Evolutionary conservation across 768 basidiomycete genomes (phyloP), one percentile per base, ranked within the genome.

Genomic region (Agaricus sinodeliciosus): DNA sequence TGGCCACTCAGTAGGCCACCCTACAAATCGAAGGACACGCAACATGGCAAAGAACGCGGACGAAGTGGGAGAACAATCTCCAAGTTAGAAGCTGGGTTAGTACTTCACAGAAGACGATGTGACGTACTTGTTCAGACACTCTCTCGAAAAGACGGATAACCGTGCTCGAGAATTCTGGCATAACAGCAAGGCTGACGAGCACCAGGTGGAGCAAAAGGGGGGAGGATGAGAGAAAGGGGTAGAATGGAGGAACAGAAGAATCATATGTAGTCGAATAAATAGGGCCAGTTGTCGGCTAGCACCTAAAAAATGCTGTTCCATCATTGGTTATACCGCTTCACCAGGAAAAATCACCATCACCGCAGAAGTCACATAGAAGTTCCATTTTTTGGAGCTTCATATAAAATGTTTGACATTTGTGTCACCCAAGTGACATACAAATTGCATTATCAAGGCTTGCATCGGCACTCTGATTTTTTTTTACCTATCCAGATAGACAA

Each of bases 1-100:
- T 81, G 75, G 0, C 91, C 91, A 41, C 73, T 81, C 50, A 94
- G 66, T 26, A 94, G 69, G 6, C 89, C 90, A 16, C 87, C 87
- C 85, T 90, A 40, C 1, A 35, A 26, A 19, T 12, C 16, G 34
- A 22, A 37, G 11, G 15, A 31, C 12, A 35, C 12, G 25, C 11
- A 28, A 42, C n/a, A 31, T 9, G 28, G 22, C 19, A 26, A 37
- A 11, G 9, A 46, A 27, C 19, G 22, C 13, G 7, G 16, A 37
- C 9, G 16, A 40, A 27, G 13, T 13, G 39, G 40, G 9, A 31
- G n/a, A 22, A 48, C 41, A 13, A 13, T 57, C 63, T 18, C 31
- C 7, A 31, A 31, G 7, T 31, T 31, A 31, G 22, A 31, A 31
- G 31, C 31, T 31, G 3, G 2, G 2, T 39, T 39, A 7, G 16